These are phyloP conservation scores for Acidomyces sp. DNA, from an alignment of 495 filamentous ascomycete species.

Conservation along the genomic window DNA sequence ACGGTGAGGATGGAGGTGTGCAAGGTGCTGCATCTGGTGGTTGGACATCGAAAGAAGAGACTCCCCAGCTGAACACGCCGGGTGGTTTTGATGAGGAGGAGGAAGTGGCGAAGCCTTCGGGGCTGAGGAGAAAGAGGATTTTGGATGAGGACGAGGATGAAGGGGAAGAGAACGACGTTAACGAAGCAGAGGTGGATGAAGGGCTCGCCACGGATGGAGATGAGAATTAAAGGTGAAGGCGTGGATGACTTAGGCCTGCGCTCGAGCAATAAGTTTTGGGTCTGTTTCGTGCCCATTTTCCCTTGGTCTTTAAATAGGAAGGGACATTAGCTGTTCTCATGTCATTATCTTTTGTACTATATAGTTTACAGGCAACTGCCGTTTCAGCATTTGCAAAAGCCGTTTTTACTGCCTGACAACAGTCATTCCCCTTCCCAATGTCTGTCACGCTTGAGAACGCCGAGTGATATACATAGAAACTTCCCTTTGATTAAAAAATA, in stretches of 20 bases:
- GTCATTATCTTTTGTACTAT: no score
- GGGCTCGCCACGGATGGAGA: not conserved
- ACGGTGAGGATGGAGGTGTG: conserved; percentile 22
- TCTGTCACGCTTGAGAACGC: no score
- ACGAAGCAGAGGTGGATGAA: conserved; percentile 1
- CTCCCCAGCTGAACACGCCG: conserved; percentile 5
- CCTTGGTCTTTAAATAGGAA: no score
- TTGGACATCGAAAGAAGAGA: not conserved
- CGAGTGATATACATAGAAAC: not conserved
- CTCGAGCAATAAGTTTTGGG: no score
- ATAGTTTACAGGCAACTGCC: no score
- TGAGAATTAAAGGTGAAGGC: no score
- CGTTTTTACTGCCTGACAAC: no score
- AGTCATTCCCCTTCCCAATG: no score
- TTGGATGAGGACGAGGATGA: conserved; percentile 31
- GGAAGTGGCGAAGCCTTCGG: not conserved
- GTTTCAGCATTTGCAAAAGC: no score
- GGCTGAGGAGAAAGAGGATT: conserved; percentile 24
- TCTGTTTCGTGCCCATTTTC: no score
- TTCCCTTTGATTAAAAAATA: conserved; percentile 1
- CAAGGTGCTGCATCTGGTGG: conserved; percentile 1
- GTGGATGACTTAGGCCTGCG: no score
- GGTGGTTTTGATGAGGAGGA: conserved; percentile 4
- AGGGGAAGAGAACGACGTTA: conserved; percentile 18
- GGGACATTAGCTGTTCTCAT: no score